A percentile compares a stretch with the other conserved stretches of the same genome.
Evolutionary conservation across 805 yeast genomes (phyloP).

Genomic region (Nematodospora valgi): DNA sequence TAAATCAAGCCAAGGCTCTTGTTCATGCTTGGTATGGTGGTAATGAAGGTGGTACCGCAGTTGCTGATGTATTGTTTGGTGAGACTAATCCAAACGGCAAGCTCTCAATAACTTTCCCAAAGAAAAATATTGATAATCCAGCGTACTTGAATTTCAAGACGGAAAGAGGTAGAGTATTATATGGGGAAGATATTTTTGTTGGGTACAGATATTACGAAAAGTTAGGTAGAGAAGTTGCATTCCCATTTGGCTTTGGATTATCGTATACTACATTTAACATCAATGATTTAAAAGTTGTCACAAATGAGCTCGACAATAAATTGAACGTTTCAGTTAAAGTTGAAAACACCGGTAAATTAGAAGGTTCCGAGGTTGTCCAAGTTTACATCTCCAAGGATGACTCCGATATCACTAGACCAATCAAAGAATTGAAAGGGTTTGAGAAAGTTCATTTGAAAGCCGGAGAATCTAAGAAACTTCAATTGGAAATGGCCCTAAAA

Average conservation of each 20-base stretch:
- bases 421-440: constrained; percentile 28
- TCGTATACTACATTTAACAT: constrained; percentile 25
- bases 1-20: constrained; percentile 18
- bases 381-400: constrained; percentile 19
- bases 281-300: constrained; percentile 12
- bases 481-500: constrained; percentile 17
- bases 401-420: constrained; percentile 19
- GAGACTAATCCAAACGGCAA: constrained; percentile 31
- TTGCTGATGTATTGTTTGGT: constrained; percentile 32
- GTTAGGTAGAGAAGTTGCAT: constrained; percentile 21
- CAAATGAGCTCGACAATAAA: constrained; percentile 14
- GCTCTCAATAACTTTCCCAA: constrained; percentile 23
- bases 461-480: constrained; percentile 14
- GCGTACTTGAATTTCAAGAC: constrained; percentile 27
- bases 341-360: constrained; percentile 20
- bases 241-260: constrained; percentile 32
- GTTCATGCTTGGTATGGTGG: constrained; percentile 38
- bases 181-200: constrained; percentile 31
- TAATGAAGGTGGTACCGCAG: constrained; percentile 29
- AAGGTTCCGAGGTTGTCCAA: constrained; percentile 29
- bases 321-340: constrained; percentile 17
- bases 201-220: constrained; percentile 32
- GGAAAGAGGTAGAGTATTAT: constrained; percentile 28
- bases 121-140: constrained; percentile 23
- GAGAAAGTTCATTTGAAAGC: constrained; percentile 22